phyloP scores from a whole-genome alignment of 192 early-diverging fungal species.

The Coemansia sp. region DNA sequence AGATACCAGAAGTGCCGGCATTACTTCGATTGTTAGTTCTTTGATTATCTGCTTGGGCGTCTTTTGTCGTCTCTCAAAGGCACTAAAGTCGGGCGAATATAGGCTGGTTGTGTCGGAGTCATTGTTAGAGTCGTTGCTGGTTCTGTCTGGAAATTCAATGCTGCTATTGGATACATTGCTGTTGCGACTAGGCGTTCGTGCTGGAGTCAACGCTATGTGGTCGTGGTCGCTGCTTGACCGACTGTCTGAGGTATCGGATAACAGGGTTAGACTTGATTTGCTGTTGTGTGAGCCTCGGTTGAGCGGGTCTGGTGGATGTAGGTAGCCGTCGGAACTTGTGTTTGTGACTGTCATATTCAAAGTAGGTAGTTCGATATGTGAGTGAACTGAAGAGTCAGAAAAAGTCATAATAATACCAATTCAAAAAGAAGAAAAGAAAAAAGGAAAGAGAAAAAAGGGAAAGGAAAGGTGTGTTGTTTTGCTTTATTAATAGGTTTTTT shows the following conservation, averaged over 20 bases:
- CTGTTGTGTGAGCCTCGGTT: not conserved
- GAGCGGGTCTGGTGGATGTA: not conserved
- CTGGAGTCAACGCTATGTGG: conserved; percentile 1
- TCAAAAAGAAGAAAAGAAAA: not conserved
- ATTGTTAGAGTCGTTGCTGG: conserved; percentile 9
- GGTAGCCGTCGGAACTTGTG: not conserved
- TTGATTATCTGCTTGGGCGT: conserved; percentile 20
- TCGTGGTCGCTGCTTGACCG: not conserved
- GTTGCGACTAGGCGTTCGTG: not conserved
- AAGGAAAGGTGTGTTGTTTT: not conserved
- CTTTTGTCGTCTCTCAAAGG: conserved; percentile 11
- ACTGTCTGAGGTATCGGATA: not conserved
- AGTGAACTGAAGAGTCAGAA: too few species aligned
- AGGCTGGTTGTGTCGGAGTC: not conserved
- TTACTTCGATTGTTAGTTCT: conserved; percentile 55
- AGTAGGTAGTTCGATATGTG: conserved; percentile 1
- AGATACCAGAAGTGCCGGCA: conserved; percentile 70
- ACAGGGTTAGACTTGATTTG: not conserved
- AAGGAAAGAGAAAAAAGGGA: not conserved
- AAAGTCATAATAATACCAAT: not conserved
- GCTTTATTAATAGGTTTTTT: not conserved
- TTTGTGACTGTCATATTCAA: not conserved
- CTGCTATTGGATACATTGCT: not conserved
- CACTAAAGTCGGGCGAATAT: not conserved
- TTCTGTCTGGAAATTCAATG: not conserved